Evolutionary conservation across 108 stramenopile species (phyloP).

Genomic region (Schizochytrium sp.): DNA sequence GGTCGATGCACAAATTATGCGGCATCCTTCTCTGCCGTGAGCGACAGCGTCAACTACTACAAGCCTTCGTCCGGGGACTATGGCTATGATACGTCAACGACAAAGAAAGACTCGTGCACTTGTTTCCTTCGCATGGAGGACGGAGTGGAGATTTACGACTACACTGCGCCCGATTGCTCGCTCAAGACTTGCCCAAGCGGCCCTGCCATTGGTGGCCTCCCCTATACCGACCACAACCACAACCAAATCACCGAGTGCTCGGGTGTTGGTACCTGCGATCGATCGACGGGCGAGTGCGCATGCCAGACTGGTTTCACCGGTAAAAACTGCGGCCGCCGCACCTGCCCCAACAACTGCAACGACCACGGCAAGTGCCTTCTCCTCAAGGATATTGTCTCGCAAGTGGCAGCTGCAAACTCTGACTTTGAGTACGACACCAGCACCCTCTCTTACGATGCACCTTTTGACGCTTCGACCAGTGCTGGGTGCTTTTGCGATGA

Average conservation of each 20-base stretch:
- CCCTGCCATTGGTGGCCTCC: conserved; percentile 16
- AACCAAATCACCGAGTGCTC: conserved; percentile 49
- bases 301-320: conserved; percentile 50
- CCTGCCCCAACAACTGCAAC: conserved; percentile 56
- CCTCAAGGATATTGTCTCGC: conserved; percentile 53
- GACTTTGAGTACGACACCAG: not conserved
- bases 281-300: conserved; percentile 37
- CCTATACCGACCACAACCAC: conserved; percentile 32
- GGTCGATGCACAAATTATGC: conserved; percentile 41
- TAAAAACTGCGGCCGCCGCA: conserved; percentile 38
- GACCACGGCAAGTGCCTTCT: conserved; percentile 57
- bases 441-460: conserved; percentile 32
- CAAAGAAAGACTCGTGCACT: conserved; percentile 57
- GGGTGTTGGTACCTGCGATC: conserved; percentile 44
- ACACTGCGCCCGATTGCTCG: conserved; percentile 48
- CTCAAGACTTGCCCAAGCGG: conserved; percentile 38
- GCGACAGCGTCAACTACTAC: not conserved
- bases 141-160: conserved; percentile 50
- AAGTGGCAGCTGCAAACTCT: conserved; percentile 38
- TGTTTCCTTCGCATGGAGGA: conserved; percentile 51
- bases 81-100: not conserved
- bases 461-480: conserved; percentile 63
- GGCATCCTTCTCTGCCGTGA: not conserved
- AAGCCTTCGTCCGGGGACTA: not conserved
- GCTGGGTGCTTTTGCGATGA: conserved; percentile 64